Evolutionary conservation across 805 yeast genomes (phyloP), one percentile per base, ranked within the genome.

Genomic region (Candida nitratophila): DNA sequence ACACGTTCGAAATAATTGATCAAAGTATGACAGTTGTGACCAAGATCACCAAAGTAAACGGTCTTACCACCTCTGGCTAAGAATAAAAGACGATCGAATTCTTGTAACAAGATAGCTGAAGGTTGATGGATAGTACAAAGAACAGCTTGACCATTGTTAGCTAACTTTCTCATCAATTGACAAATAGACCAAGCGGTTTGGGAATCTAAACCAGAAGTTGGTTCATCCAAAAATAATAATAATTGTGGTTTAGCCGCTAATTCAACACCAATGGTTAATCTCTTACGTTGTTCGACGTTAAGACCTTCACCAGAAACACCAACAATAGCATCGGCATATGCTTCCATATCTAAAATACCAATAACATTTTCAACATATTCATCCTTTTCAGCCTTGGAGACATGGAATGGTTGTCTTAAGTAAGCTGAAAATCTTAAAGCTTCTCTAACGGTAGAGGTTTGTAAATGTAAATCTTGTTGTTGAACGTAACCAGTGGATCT

Each of bases 111-210:
- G 46, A 81, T 69, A 40, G 91, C 88, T 4, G 91, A 83, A 53
- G 93, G 93, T 64, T 84, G 93, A 63, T 83, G 90, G 51, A 84
- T 84, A 20, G 93, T 83, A 64, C 81, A 76, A 51, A 77, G 63
- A 48, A 77, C 67, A 17, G 77, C 74, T 53, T 73, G 77, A 26
- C 78, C 78, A 45, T 69, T 63, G 49, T 69, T 66, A 8, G 71
- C 76, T 51, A 69, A 66, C 48, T 64, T 67, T 49, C 71, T 68
- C 57, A 71, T 69, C 57, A 76, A 68, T 48, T 71, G 65, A 46
- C 73, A 66, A 50, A 77, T 68, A 10, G 81, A 71, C 76, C 78
- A 69, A 10, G 82, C 80, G 39, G 81, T 71, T 51, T 71, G 73
- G 10, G 81, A 71, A 51, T 76, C 81, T 48, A 75, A 60, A 31